Evolutionary conservation across 805 yeast genomes (phyloP).

Genomic region (Yamadazyma akitaensis): DNA sequence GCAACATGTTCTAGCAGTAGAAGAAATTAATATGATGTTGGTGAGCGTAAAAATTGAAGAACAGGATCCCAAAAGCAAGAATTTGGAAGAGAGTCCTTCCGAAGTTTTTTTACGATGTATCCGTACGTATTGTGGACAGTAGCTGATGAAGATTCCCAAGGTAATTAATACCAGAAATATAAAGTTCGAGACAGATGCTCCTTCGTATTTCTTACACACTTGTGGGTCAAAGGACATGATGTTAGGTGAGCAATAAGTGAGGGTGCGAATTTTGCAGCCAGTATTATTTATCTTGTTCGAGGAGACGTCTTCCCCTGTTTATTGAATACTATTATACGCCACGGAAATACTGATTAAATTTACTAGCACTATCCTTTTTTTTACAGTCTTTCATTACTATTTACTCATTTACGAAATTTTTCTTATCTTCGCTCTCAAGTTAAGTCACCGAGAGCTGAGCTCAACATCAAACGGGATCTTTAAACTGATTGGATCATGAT

Average conservation of each 20-base stretch:
- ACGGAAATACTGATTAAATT: too few species aligned
- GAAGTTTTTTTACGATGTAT: conserved; percentile 58
- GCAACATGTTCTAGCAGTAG: conserved; percentile 65
- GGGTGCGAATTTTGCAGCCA: background rate
- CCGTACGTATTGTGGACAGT: conserved; percentile 70
- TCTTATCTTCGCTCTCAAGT: background rate
- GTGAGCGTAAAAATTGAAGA: conserved; percentile 66
- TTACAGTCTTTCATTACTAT: too few species aligned
- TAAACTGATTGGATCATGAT: conserved; percentile 22
- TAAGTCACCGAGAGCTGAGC: background rate
- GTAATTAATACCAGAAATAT: conserved; percentile 52
- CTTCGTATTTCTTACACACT: conserved; percentile 40
- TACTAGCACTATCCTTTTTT: background rate
- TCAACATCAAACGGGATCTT: conserved; percentile 26
- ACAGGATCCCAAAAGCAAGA: conserved; percentile 64
- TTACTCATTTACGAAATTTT: background rate
- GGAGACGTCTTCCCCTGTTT: too few species aligned
- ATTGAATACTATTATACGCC: too few species aligned
- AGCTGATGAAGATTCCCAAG: conserved; percentile 64
- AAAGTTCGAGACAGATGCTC: conserved; percentile 52
- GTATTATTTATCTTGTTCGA: background rate
- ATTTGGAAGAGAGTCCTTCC: conserved; percentile 76
- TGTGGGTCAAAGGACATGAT: conserved; percentile 10
- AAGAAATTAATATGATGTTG: conserved; percentile 61
- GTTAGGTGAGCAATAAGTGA: background rate